Evolutionary conservation across 2,329 filamentous ascomycete species (phyloP), one percentile per base, ranked within the genome.

Genomic region (Xylaria hypoxylon): DNA sequence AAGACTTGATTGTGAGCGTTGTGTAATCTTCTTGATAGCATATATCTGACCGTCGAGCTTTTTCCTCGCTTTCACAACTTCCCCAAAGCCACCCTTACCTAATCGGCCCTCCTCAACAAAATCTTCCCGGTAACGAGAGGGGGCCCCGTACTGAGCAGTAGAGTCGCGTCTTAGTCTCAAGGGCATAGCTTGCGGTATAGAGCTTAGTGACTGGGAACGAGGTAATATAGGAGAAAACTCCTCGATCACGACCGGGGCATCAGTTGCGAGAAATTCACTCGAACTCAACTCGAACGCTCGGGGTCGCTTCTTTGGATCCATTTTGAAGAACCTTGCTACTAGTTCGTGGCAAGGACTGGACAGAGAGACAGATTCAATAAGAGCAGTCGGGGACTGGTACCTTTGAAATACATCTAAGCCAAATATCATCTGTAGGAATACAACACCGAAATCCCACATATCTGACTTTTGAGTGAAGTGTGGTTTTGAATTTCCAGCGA

Each of bases 21-120:
- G 92, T 1, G 90, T 93, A 68, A 99, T 96, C 77, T 98, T 97
- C 79, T 99, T 99, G 77, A 99, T 92, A 19, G 96, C 96, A 79
- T 98, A 99, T 48, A 96, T 90, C 64, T 94, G 92, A 0, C 93
- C 93, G 77, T 98, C 96, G 3, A 97, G 87, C 80, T 96, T 97
- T 79, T 97, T 97, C 35, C 95, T 88, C 2, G 95, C 95, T 78
- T 97, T 96, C 62, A 98, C 93, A 24, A 99, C 96, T 79, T 97
- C 93, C 5, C 96, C 96, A 79, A 97, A 99, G 0, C 95, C 96
- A 48, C 96, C 96, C 77, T 95, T 96, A 2, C 96, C 96, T 13
- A 99, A 84, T 4, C 92, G 88, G 15, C 93, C 93, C 75, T 96
- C 90, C 79, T 98, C 94, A 19, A 94, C 90, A 79, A 97, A 99